Percentiles rank a stretch among this genome's conserved stretches.
phyloP scores from a whole-genome alignment of 202 grass and related monocot genomes.

The Cymbopogon flexuosus region DNA sequence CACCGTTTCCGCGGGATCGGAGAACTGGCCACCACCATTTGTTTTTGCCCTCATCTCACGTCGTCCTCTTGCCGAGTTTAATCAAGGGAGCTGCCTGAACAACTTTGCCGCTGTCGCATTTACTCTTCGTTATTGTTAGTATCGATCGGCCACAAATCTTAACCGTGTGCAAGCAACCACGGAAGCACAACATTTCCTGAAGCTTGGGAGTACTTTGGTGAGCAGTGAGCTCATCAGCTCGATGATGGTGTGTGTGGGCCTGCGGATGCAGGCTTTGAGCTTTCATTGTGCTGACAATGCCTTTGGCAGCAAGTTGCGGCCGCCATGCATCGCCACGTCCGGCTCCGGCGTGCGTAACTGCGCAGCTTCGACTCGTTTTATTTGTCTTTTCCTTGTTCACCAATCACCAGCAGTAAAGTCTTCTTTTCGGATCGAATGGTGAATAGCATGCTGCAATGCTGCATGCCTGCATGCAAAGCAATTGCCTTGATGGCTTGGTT shows the following conservation, averaged over 20 bases:
- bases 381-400: not conserved
- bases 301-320: conserved; percentile 14
- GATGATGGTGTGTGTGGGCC: not conserved
- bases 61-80: conserved; percentile 1
- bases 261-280: not conserved
- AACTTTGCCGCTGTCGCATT: not conserved
- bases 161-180: not conserved
- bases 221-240: not conserved
- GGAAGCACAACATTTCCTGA: not conserved
- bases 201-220: not conserved
- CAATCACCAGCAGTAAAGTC: not conserved
- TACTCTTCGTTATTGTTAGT: not conserved
- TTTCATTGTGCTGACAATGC: not conserved
- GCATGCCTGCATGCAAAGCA: not conserved
- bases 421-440: not conserved
- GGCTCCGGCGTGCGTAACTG: not conserved
- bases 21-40: not conserved
- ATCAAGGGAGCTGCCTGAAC: not conserved
- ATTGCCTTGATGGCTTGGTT: not conserved
- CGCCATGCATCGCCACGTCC: not conserved
- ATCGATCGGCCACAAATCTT: not conserved
- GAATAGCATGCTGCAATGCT: not conserved
- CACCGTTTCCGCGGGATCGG: not conserved
- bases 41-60: not conserved
- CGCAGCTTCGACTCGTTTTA: no score